A percentile compares a stretch with the other conserved stretches of the same genome.
Evolutionary conservation across 1,139 yeast species (phyloP).

Genomic region (Kodamaea fungicola): DNA sequence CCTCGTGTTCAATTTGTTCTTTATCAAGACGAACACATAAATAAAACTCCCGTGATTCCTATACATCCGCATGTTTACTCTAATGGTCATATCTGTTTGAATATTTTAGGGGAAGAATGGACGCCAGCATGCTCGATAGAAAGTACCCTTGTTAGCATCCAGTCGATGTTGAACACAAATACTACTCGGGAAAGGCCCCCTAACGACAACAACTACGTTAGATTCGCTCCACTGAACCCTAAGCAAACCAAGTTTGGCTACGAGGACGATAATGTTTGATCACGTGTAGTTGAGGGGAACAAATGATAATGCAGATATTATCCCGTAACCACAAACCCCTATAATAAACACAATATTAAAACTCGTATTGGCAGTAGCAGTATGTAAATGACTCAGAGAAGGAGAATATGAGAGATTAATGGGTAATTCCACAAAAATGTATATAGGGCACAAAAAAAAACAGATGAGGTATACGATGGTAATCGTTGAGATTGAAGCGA

Average conservation of each 20-base stretch:
- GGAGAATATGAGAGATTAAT: too few species aligned
- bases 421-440: too few species aligned
- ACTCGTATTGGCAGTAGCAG: too few species aligned
- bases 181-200: constrained; percentile 45
- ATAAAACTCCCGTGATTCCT: constrained; percentile 36
- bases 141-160: constrained; percentile 55
- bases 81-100: constrained; percentile 71
- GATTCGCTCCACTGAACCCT: constrained; percentile 57
- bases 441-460: too few species aligned
- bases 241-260: constrained; percentile 45
- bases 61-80: constrained; percentile 71
- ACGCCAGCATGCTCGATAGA: constrained; percentile 64
- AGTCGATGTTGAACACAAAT: constrained; percentile 61
- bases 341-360: too few species aligned
- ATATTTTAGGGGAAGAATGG: constrained; percentile 66
- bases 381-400: too few species aligned
- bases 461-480: too few species aligned
- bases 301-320: too few species aligned
- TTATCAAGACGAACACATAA: constrained; percentile 8
- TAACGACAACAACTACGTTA: constrained; percentile 49
- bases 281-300: too few species aligned
- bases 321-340: too few species aligned
- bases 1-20: constrained; percentile 57
- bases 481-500: too few species aligned
- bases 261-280: constrained; percentile 48